Conservation (phyloP, 177 flowering plant genomes). For the Tripterygium wilfordii region DNA sequence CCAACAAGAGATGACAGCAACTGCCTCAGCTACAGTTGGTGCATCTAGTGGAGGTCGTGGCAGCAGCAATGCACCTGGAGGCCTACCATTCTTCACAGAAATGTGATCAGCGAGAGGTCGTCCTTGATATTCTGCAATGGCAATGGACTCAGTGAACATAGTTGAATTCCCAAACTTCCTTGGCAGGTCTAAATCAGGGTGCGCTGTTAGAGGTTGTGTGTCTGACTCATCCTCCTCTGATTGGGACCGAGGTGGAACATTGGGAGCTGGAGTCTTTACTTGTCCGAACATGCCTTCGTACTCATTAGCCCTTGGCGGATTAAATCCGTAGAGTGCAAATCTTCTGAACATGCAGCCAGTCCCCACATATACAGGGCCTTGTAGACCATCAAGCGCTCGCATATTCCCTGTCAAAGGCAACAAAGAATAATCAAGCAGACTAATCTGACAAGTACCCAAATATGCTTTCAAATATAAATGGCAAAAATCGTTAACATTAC, state of each 20-base stretch:
- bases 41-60: conserved; percentile 77
- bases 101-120: conserved; percentile 80
- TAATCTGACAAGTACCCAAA: too few species aligned
- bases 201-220: conserved; percentile 36
- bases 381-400: conserved; percentile 86
- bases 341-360: conserved; percentile 83
- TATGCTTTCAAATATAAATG: too few species aligned
- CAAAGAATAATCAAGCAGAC: too few species aligned
- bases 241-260: conserved; percentile 8
- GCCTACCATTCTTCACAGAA: conserved; percentile 71
- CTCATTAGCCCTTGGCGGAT: conserved; percentile 74
- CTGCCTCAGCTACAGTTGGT: conserved; percentile 78
- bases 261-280: conserved; percentile 28
- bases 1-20: conserved; percentile 87
- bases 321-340: conserved; percentile 71
- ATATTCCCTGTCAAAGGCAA: conserved; percentile 48
- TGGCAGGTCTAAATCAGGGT: conserved; percentile 63
- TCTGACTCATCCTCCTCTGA: conserved; percentile 38
- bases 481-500: conserved; percentile 18
- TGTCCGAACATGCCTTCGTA: conserved; percentile 61
- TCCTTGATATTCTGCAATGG: conserved; percentile 78
- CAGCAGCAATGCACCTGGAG: conserved; percentile 60
- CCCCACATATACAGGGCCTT: conserved; percentile 84
- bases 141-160: conserved; percentile 55
- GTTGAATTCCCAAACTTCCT: conserved; percentile 68